phyloP scores from a whole-genome alignment of 805 yeast genomes.

The Teunomyces aglyptinius region DNA sequence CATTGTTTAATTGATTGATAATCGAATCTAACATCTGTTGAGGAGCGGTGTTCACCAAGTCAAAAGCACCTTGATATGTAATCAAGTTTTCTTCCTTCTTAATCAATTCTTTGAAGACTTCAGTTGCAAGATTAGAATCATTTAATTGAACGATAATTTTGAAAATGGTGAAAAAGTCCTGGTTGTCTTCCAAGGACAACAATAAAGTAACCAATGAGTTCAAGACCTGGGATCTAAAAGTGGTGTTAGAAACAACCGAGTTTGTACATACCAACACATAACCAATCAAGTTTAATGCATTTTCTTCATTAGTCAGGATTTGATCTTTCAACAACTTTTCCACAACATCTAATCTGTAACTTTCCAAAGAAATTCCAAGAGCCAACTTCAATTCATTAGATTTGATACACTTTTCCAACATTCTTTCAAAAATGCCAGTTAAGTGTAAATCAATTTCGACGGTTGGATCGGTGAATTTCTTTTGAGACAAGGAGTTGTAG shows the following conservation, averaged over 20 bases:
- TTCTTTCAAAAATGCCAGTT: conserved; percentile 71
- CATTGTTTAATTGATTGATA: conserved; percentile 36
- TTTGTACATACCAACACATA: conserved; percentile 77
- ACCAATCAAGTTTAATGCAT: conserved; percentile 54
- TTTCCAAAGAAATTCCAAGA: conserved; percentile 86
- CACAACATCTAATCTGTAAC: conserved; percentile 80
- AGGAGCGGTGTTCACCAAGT: conserved; percentile 85
- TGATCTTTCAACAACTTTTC: conserved; percentile 51
- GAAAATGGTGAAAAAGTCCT: conserved; percentile 81
- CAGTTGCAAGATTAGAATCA: conserved; percentile 66
- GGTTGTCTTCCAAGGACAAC: conserved; percentile 48
- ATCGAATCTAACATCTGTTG: conserved; percentile 76
- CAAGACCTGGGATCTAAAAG: conserved; percentile 66
- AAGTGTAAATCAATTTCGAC: conserved; percentile 58
- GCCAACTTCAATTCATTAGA: conserved; percentile 76
- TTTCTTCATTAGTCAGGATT: conserved; percentile 46
- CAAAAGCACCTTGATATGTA: conserved; percentile 94
- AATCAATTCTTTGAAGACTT: conserved; percentile 63
- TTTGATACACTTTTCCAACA: conserved; percentile 76
- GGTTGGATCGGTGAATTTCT: conserved; percentile 21
- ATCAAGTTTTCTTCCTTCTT: conserved; percentile 49
- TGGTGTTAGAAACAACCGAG: conserved; percentile 59
- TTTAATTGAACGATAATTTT: conserved; percentile 88
- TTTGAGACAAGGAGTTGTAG: conserved; percentile 66
- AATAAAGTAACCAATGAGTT: conserved; percentile 60